Base-by-base conservation (phyloP, 306 rosid species). In the Medicago arabica region DNA sequence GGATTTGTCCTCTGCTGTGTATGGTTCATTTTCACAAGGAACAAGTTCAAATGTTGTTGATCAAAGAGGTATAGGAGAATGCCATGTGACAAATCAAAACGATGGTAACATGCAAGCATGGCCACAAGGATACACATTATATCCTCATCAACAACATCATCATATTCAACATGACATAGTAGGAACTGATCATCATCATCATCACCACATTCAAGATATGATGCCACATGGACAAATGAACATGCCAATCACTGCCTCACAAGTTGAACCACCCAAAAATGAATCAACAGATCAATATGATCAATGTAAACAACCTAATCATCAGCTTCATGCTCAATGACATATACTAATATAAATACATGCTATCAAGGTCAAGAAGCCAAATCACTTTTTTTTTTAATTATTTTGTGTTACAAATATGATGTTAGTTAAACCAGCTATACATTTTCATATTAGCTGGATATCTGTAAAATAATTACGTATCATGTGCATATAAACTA, bases 11-110 rank as follows among this genome's bases (percentile, higher is more conserved):
- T 84, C 94, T 1, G 60, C 86, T 0, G 65, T 86, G 4, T 91
- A 86, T 12, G 89, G 86, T 74, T 88, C 94, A 16, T 89, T 86
- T 83, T 78, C 91, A 1, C 97, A 87, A 80, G 97, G 92, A 15
- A 65, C 84, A 0, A 84, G 77, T 65, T 87, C 92, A 50, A 89
- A 78, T 16, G 83, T 67, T 0, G 86, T 67, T 0, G 86, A 91
- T 46, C 87, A 85, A 31, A 77, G 73, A 25, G 83, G 72, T 11
- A 80, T 88, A 18, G 86, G 76, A 8, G 87, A 87, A 68, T 88
- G 90, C 68, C 87, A 84, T 11, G 92, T 82, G 57, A 55, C 77
- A 40, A 85, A 85, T 17, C 77, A 75, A 44, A 82, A 69, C 0
- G 87, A 90, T 0, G 83, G 79, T 5, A 84, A 84, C 67, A 83